phyloP scores from a whole-genome alignment of 2,329 filamentous ascomycete genomes.

The Aspergillus latus region DNA sequence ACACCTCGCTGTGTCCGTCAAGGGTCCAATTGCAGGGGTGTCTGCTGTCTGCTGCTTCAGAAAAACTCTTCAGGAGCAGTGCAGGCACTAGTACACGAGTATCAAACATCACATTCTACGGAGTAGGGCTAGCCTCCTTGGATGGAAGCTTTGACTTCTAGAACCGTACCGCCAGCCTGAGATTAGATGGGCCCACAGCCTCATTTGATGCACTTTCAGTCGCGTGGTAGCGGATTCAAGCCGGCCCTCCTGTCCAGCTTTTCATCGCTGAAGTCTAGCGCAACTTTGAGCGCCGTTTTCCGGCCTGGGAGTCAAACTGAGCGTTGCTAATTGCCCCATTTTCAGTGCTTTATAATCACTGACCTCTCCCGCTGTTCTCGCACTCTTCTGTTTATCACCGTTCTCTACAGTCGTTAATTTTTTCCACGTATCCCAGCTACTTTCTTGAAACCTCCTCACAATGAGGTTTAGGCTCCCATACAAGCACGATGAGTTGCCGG shows the following conservation, averaged over 20 bases:
- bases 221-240: background rate
- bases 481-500: constrained; percentile 8
- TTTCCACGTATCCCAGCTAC: background rate
- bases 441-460: background rate
- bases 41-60: background rate
- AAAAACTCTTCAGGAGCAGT: background rate
- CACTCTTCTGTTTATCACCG: background rate
- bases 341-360: background rate
- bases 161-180: background rate
- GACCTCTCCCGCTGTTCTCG: background rate
- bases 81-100: background rate
- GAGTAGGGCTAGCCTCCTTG: background rate
- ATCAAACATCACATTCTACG: background rate
- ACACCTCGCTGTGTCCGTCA: background rate
- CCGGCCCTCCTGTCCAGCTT: background rate
- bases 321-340: background rate
- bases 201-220: background rate
- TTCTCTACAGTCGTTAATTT: background rate
- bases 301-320: background rate
- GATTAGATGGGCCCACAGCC: background rate
- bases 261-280: background rate
- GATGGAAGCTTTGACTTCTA: background rate
- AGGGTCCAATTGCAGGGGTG: background rate
- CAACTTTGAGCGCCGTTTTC: background rate
- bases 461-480: constrained; percentile 9